Evolutionary conservation across 2,329 filamentous ascomycete species (phyloP), one percentile per base, ranked within the genome.

Genomic region (Talaromyces sp.): DNA sequence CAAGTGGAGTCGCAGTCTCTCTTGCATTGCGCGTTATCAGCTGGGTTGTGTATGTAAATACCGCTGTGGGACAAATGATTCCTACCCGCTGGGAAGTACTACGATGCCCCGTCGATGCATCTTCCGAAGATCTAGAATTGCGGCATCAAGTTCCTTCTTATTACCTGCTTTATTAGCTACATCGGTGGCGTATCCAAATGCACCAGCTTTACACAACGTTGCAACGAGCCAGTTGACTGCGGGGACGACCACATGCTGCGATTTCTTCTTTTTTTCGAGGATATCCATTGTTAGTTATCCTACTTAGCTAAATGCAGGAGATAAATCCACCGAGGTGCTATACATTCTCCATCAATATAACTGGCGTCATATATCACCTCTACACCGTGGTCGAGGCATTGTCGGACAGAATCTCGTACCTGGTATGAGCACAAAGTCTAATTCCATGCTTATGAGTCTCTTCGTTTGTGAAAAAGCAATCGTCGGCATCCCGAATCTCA

Each of bases 331-430:
- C 10, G 22, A 27, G 22, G 22, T 1, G 22, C 24, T 24, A 3
- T 27, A 24, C 76, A 76, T 70, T 60, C 16, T 33, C 78, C 76
- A 63, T 83, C 80, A 14, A 79, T 80, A 59, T 77, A 83, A 0
- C 75, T 79, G 0, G 78, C 81, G 67, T 83, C 81, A 66, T 79
- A 83, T 48, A 83, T 82, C 7, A 82, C 77, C 57, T 83, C 81
- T 0, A 83, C 79, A 1, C 80, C 80, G 50, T 80, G 76, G 63
- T 73, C 73, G 45, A 80, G 69, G 68, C 77, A 82, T 73, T 81
- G 76, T 52, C 75, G 78, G 6, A 83, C 78, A 0, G 76, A 78
- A 54, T 82, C 81, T 43, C 79, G 67, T 2, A 81, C 78, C 82
- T 71, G 6, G 81, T 81, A 70, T 82, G 81, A 0, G 81, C 74